Evolutionary conservation across 257 asterid genomes (phyloP), one percentile per base, ranked within the genome.

Genomic region (Buddleja alternifolia): DNA sequence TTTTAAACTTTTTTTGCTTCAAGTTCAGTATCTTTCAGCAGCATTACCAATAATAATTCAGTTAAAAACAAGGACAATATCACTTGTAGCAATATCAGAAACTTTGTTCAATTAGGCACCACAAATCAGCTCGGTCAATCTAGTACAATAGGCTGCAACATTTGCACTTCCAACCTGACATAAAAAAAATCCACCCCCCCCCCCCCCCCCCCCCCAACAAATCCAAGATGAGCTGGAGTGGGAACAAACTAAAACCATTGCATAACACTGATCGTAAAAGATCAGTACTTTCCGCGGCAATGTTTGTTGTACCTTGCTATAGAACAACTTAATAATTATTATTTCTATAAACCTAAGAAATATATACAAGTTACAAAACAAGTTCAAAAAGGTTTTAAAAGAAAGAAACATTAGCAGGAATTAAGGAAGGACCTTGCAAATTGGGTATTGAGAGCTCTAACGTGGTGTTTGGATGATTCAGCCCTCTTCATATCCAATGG

Each of bases 381-480:
- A 29, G 5, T 29, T 29, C 34, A 11, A 42, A 40, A 68, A 19
- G 11, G 55, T 20, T 4, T 4, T 39, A 8, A 44, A 32, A 50
- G 15, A 14, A 51, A 54, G 51, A 25, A 21, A 34, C 70, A 63
- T 41, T 47, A 55, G 16, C 62, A 61, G 41, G n/a, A n/a, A n/a
- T n/a, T n/a, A n/a, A n/a, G n/a, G 37, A 47, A 69, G 53, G 62
- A 93, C 96, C 96, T 90, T 63, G 97, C 97, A 60, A 90, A 93
- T 69, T 93, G 96, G 45, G 83, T 81, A 81, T 93, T 90, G 77
- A 90, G 97, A 79, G 96, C 99, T 87, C 90, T 88, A 78, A 89
- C 97, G 71, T 93, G 96, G 85, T 83, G 95, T 71, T 81, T 86
- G 37, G 96, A 93, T 66, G 90, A 85, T 70, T 93, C 96, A 57